Conservation (phyloP, 768 basidiomycete species). For the Russula compacta region DNA sequence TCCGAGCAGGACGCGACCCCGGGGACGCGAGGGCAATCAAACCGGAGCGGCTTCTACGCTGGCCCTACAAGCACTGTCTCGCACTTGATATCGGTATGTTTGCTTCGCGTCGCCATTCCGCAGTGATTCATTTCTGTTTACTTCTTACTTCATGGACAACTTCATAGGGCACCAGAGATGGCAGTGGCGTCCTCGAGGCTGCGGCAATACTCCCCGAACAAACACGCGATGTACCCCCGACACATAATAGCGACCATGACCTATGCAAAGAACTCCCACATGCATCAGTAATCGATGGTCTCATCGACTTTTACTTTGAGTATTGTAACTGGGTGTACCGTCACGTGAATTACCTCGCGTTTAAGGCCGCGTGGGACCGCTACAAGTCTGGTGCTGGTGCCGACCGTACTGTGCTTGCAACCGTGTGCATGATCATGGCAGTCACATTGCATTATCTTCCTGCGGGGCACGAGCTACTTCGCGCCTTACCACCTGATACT, state of each 20-base stretch:
- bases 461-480: conserved; percentile 50
- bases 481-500: conserved; percentile 36
- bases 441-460: conserved; percentile 68
- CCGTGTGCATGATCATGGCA: conserved; percentile 67
- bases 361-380: conserved; percentile 57
- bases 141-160: conserved; percentile 3
- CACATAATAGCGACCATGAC: conserved; percentile 62
- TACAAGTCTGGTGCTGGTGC: conserved; percentile 60
- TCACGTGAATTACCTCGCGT: conserved; percentile 57
- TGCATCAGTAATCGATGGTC: conserved; percentile 58
- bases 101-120: conserved; percentile 11
- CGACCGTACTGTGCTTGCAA: conserved; percentile 62
- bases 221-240: conserved; percentile 36
- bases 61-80: conserved; percentile 73
- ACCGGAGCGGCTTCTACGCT: conserved; percentile 61
- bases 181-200: neutral
- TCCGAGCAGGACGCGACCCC: conserved; percentile 44
- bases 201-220: conserved; percentile 3
- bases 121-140: neutral
- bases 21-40: conserved; percentile 58
- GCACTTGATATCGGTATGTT: conserved; percentile 52
- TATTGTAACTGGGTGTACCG: conserved; percentile 86
- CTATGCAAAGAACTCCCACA: conserved; percentile 58
- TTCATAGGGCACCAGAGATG: conserved; percentile 27
- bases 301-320: conserved; percentile 72